A percentile compares a stretch with the other conserved stretches of the same genome.
Conservation (phyloP, 2,329 filamentous ascomycete genomes). For the Pseudogymnoascus sp. region DNA sequence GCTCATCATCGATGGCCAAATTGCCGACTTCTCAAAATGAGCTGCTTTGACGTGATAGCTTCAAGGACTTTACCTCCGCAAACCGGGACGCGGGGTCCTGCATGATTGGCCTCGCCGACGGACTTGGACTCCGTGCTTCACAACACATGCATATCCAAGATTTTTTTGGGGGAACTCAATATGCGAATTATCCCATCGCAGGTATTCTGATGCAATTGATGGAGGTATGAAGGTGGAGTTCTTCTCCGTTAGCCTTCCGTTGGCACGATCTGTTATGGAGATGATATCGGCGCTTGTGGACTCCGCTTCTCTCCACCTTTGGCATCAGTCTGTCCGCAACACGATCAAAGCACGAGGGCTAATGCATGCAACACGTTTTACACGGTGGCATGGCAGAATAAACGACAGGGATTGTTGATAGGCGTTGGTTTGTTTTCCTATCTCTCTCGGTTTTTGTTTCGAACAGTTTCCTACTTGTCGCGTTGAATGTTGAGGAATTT, state of each 20-base stretch:
- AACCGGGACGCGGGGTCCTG: not conserved
- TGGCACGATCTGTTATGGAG: not conserved
- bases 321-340: not conserved
- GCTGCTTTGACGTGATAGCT: slow-evolving; percentile 8
- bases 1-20: not conserved
- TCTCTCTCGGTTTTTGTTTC: not conserved
- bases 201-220: not conserved
- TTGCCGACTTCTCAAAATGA: slow-evolving; percentile 4
- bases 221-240: not conserved
- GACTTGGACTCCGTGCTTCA: slow-evolving; percentile 1
- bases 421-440: not conserved
- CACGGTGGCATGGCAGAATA: not conserved
- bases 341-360: not conserved
- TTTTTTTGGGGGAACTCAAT: not conserved
- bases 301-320: not conserved
- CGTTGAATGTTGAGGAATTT: not conserved
- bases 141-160: not conserved
- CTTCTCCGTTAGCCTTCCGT: slow-evolving; percentile 4
- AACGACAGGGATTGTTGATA: not conserved
- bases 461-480: not conserved
- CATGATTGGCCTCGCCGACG: slow-evolving; percentile 1
- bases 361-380: slow-evolving; percentile 4
- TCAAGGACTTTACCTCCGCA: not conserved
- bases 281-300: slow-evolving; percentile 8
- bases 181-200: not conserved